Percentiles rank a stretch among this genome's conserved stretches.
phyloP scores from a whole-genome alignment of 75 land plant genomes.

The Sequoiadendron giganteum region DNA sequence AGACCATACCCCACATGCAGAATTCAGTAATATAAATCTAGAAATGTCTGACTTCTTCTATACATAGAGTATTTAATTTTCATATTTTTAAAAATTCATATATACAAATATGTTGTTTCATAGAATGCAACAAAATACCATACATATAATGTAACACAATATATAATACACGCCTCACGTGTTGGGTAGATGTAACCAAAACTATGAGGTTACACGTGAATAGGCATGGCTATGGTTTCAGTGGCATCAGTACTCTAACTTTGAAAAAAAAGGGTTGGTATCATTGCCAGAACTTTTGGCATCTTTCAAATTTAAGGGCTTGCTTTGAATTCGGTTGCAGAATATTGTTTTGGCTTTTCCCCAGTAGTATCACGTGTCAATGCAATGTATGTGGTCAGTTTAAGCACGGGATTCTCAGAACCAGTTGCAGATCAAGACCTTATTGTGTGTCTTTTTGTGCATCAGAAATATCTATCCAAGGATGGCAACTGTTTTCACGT shows the following conservation, averaged over 20 bases:
- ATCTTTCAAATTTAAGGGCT: slow-evolving; percentile 4
- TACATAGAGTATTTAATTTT: too few relatives aligned
- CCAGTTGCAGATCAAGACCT: not conserved
- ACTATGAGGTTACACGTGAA: slow-evolving; percentile 3
- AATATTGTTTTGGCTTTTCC: slow-evolving; percentile 5
- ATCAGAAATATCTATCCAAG: not conserved
- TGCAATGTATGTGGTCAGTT: not conserved
- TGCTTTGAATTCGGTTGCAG: slow-evolving; percentile 5
- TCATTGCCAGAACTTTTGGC: slow-evolving; percentile 11
- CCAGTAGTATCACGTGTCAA: slow-evolving; percentile 6
- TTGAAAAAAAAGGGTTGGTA: not conserved
- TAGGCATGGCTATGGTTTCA: not conserved
- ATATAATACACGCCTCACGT: not conserved
- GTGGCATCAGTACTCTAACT: not conserved
- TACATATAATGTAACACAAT: not conserved
- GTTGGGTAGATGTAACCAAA: not conserved
- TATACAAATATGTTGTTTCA: not conserved
- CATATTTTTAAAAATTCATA: not conserved
- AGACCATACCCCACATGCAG: not conserved
- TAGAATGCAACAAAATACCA: not conserved
- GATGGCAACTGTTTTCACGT: not conserved
- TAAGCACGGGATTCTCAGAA: slow-evolving; percentile 13
- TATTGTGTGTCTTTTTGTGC: slow-evolving; percentile 14
- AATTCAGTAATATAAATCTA: not conserved
- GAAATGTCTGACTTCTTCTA: not conserved